Percentiles rank a stretch among this genome's conserved stretches.
These are phyloP conservation scores for Ogataea degrootiae DNA, from an alignment of 805 yeast genomes.

Conservation along the genomic window DNA sequence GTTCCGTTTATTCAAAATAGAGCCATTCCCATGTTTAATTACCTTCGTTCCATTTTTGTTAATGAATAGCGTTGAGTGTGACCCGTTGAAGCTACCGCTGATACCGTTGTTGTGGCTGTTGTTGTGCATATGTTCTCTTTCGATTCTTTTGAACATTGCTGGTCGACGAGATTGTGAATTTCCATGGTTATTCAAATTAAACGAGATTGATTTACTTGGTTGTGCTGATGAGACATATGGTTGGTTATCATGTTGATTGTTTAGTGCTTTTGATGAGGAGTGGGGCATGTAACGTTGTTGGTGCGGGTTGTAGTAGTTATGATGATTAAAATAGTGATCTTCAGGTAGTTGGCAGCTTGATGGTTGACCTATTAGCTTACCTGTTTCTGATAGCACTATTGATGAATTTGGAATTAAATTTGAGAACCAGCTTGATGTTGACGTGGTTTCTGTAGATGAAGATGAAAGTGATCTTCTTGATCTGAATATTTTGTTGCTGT, in stretches of 20 bases:
- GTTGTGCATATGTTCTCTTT: background rate
- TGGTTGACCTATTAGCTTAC: conserved; percentile 25
- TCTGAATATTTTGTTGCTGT: background rate
- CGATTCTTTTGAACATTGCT: conserved; percentile 2
- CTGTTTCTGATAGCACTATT: conserved; percentile 28
- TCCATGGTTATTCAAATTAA: background rate
- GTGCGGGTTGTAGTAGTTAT: background rate
- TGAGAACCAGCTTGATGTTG: conserved; percentile 22
- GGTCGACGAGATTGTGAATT: background rate
- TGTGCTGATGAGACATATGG: background rate
- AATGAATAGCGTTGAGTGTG: conserved; percentile 37
- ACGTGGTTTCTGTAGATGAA: conserved; percentile 1
- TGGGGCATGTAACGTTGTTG: background rate
- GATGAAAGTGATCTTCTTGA: background rate
- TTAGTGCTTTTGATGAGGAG: background rate
- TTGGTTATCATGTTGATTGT: too few relatives aligned
- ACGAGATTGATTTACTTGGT: background rate
- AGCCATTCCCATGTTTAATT: conserved; percentile 40
- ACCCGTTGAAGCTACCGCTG: conserved; percentile 26
- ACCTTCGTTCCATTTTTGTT: conserved; percentile 38
- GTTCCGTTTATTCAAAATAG: conserved; percentile 24
- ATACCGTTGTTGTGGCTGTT: too few relatives aligned
- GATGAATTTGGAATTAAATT: conserved; percentile 28
- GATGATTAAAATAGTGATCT: background rate
- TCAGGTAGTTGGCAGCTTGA: conserved; percentile 11